Evolutionary conservation across 192 early-diverging fungal species (phyloP), one percentile per base, ranked within the genome.

Genomic region (Pilaira anomala): DNA sequence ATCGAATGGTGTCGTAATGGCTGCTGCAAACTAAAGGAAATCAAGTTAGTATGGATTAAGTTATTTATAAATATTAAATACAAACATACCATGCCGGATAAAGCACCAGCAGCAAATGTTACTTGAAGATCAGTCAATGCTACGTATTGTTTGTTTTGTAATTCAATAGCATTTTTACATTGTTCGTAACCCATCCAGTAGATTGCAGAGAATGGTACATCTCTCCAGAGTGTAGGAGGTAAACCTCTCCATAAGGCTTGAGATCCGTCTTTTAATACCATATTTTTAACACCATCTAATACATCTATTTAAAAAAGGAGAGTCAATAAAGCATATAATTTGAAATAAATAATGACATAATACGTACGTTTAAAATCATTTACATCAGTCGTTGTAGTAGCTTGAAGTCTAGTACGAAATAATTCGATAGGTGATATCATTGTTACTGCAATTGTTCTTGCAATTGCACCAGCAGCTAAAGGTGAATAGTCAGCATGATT

Each of bases 1-100:
- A 76, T 98, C 96, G 81, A 98, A 98, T 13, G 96, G 96, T 5
- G 88, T 93, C 14, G 96, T 98, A n/a, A 93, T 28, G 1, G 85
- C 77, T 8, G 96, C 96, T 7, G 96, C 93, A 62, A 89, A 40
- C 85, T 88, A 69, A 30, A n/a, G 19, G 39, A 18, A 16, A n/a
- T 21, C 24, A 40, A 3, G 42, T 39, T 11, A 41, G 1, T 49
- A 14, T 45, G 3, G 26, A 55, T 40, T 29, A 8, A 1, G 19
- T 22, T 52, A 39, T 33, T 7, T 18, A n/a, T 62, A 26, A 25
- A 5, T 11, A 40, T 33, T 18, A n/a, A 8, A 26, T n/a, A 8
- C 6, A 42, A 26, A 41, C 71, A 63, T 72, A 94, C 85, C 56
- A 86, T 88, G 14, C 96, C 94, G 39, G 91, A 88, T n/a, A 80